phyloP scores from a whole-genome alignment of 116 monocot genomes.

The Iris pallida region DNA sequence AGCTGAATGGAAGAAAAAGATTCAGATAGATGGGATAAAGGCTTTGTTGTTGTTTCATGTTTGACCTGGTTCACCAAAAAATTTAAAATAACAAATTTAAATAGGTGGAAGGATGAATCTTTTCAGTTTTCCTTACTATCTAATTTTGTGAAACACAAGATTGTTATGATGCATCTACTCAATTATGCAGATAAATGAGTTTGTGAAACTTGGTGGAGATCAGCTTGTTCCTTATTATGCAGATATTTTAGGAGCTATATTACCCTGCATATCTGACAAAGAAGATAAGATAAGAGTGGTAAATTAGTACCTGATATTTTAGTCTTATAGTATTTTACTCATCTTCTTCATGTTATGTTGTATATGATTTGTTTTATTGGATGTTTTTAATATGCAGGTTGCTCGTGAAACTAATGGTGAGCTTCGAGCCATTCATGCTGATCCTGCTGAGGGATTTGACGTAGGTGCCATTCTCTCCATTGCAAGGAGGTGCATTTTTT shows the following conservation, averaged over 20 bases:
- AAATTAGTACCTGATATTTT: conserved; percentile 2
- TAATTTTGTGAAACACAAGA: too few species aligned
- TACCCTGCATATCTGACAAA: conserved; percentile 85
- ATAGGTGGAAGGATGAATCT: too few species aligned
- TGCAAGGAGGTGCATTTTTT: conserved; percentile 59
- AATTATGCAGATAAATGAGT: conserved; percentile 74
- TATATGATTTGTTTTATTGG: too few species aligned
- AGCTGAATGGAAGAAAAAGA: too few species aligned
- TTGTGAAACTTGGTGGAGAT: conserved; percentile 81
- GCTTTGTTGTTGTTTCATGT: too few species aligned
- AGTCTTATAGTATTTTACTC: too few species aligned
- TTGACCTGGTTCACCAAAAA: too few species aligned
- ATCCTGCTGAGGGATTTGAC: conserved; percentile 67
- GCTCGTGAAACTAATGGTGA: conserved; percentile 88
- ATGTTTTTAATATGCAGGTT: conserved; percentile 31
- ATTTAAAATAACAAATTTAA: too few species aligned
- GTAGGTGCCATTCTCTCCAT: conserved; percentile 66
- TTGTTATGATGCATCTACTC: background rate
- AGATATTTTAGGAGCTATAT: conserved; percentile 72
- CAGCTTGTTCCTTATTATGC: conserved; percentile 86
- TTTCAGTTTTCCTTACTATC: background rate
- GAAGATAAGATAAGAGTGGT: conserved; percentile 87
- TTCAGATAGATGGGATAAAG: too few species aligned
- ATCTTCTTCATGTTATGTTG: too few species aligned
- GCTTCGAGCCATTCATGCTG: conserved; percentile 55